phyloP scores from a whole-genome alignment of 345 rosid genomes.

The Camelina sativa region DNA sequence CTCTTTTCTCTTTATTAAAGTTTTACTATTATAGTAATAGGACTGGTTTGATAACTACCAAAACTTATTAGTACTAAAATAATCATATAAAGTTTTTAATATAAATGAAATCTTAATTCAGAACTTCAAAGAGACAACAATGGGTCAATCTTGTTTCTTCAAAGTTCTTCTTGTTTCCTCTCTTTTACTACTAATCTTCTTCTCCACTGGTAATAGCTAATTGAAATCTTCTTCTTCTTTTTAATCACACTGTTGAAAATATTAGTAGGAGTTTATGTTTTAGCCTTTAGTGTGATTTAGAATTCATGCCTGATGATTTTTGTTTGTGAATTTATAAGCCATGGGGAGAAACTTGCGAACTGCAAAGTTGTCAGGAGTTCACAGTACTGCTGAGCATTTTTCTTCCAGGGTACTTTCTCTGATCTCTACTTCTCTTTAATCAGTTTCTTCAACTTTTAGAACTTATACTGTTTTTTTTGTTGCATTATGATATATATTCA shows the following conservation, averaged over 20 bases:
- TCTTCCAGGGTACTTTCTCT: constrained; percentile 26
- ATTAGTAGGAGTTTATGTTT: not conserved
- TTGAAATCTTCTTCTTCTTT: not conserved
- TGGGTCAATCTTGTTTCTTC: constrained; percentile 45
- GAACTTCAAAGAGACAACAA: constrained; percentile 40
- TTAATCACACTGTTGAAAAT: not conserved
- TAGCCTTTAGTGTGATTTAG: not conserved
- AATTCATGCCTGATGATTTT: not conserved
- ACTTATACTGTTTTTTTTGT: not conserved
- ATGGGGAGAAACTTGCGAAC: constrained; percentile 38
- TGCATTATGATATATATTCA: no score
- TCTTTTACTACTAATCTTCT: constrained; percentile 41
- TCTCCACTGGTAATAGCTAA: constrained; percentile 35
- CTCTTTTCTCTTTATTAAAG: constrained; percentile 37
- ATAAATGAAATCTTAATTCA: constrained; percentile 26
- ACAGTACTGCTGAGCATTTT: constrained; percentile 1
- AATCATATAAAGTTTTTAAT: not conserved
- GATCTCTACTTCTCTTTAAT: not conserved
- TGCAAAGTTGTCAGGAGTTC: constrained; percentile 17
- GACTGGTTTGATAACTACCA: constrained; percentile 35
- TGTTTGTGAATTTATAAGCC: constrained; percentile 30
- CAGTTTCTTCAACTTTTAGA: not conserved
- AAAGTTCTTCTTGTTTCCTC: constrained; percentile 37
- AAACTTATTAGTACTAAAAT: not conserved
- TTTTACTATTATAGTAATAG: constrained; percentile 9